Evolutionary conservation across 1,139 yeast species (phyloP), one percentile per base, ranked within the genome.

Genomic region (Ogataea hybrid): DNA sequence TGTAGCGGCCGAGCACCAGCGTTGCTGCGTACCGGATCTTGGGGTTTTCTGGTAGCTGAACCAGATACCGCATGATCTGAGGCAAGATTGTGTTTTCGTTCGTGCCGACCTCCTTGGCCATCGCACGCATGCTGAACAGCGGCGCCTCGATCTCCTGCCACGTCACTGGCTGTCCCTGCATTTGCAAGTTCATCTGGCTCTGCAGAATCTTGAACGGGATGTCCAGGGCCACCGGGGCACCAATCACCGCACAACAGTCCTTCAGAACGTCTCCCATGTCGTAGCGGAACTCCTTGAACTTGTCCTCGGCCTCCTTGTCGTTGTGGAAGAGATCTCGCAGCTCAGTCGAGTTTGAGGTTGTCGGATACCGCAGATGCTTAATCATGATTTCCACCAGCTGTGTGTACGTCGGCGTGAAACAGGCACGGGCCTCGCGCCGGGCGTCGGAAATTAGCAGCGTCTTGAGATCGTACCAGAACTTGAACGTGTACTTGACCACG

Each of bases 261-360:
- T 92, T 94, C 49, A 94, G 69, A 10, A 92, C 96, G 61, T 92
- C 97, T 23, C 97, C 97, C 86, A 92, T 87, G 49, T 89, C 96
- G 64, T 92, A 94, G 56, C 99, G 74, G 64, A 90, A 92, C 43
- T 88, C 95, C 57, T 87, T 82, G 62, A 94, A 94, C 61, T 87
- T 87, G 58, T 92, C 99, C 61, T 89, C 96, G 45, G 80, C 86
- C 62, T 89, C 97, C 48, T 73, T 74, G 22, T 70, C 71, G 25
- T 67, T 70, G 41, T 68, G 64, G 30, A 59, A 58, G 16, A 59
- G 47, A 21, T 49, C 56, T 6, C 39, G 39, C n/a, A 57, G 28
- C 35, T 56, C 52, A 2, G 61, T 58, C 1, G 64, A 57, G 34
- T 48, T 40, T 7, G 64, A 55, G 3, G 68, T 71, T 12, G 69